These are phyloP conservation scores for Vachellia pachyceras DNA, from an alignment of 306 rosid species.

Conservation along the genomic window DNA sequence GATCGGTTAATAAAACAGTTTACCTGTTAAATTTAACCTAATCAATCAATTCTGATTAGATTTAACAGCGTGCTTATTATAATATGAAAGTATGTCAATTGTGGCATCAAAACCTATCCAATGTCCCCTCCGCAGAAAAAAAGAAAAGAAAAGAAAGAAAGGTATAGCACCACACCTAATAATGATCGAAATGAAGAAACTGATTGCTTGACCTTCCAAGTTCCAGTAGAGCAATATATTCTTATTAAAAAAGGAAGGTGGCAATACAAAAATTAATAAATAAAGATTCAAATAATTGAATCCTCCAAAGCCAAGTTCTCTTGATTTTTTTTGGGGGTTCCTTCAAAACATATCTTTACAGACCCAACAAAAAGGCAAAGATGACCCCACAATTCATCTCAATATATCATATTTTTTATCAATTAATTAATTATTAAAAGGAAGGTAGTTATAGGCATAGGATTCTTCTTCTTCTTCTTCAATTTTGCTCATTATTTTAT, in stretches of 20 bases:
- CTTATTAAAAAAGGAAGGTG: not conserved
- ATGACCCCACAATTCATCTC: constrained; percentile 12
- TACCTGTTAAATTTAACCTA: too few relatives aligned
- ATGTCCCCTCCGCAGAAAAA: not conserved
- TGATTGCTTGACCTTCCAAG: constrained; percentile 36
- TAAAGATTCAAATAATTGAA: constrained; percentile 29
- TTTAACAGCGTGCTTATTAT: too few relatives aligned
- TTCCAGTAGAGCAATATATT: constrained; percentile 41
- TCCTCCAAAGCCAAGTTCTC: not conserved
- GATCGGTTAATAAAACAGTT: too few relatives aligned
- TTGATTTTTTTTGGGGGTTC: constrained; percentile 4
- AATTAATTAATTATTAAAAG: not conserved
- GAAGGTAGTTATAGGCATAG: constrained; percentile 2
- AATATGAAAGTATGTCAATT: too few relatives aligned
- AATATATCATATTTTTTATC: not conserved
- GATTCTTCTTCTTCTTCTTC: not conserved
- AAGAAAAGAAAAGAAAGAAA: too few relatives aligned
- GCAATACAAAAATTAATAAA: not conserved
- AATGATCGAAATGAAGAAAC: constrained; percentile 23
- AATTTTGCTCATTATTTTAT: not conserved
- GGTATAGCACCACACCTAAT: not conserved
- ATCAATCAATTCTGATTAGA: too few relatives aligned
- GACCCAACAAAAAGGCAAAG: constrained; percentile 29
- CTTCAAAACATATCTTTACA: constrained; percentile 40
- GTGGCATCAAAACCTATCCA: not conserved